Evolutionary conservation across 208 protist genomes (phyloP).

Genomic region (Crithidia sp.): DNA sequence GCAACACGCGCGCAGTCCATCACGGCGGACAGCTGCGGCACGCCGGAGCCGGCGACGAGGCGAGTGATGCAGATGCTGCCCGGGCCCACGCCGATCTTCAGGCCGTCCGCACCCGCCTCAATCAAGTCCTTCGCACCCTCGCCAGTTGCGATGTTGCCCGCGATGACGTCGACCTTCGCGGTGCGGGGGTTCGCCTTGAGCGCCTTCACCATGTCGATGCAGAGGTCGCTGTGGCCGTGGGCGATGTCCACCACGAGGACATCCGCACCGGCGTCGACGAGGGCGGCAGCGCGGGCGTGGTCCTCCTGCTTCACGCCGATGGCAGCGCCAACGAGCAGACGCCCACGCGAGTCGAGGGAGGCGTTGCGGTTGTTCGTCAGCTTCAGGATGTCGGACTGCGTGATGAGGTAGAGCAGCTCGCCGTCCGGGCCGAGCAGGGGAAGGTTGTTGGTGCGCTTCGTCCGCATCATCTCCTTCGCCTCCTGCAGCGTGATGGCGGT

Average conservation of each 20-base stretch:
- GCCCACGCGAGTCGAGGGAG: slow-evolving; percentile 73
- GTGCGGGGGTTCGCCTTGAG: slow-evolving; percentile 79
- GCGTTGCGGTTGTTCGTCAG: slow-evolving; percentile 71
- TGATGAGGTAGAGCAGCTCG: slow-evolving; percentile 85
- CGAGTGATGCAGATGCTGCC: slow-evolving; percentile 92
- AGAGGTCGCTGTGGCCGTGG: slow-evolving; percentile 88
- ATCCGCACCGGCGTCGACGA: slow-evolving; percentile 79
- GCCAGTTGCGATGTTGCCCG: slow-evolving; percentile 89
- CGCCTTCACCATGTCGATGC: slow-evolving; percentile 80
- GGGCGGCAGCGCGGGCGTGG: slow-evolving; percentile 53
- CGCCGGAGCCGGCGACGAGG: slow-evolving; percentile 83
- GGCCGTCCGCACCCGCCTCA: slow-evolving; percentile 85
- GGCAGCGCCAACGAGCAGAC: slow-evolving; percentile 84
- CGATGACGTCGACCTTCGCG: slow-evolving; percentile 79
- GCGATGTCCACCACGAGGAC: slow-evolving; percentile 93
- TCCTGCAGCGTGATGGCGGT: slow-evolving; percentile 68
- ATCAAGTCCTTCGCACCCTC: slow-evolving; percentile 87
- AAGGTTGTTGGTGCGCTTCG: slow-evolving; percentile 63
- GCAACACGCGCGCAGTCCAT: slow-evolving; percentile 76
- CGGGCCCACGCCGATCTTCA: slow-evolving; percentile 91
- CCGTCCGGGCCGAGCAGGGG: slow-evolving; percentile 62
- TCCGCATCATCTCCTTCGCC: slow-evolving; percentile 69
- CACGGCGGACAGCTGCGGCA: slow-evolving; percentile 90
- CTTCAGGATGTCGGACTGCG: slow-evolving; percentile 81
- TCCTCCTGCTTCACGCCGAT: slow-evolving; percentile 89